These are phyloP conservation scores for Hymenoscyphus salicellus DNA, from an alignment of 2,329 filamentous ascomycete genomes.

Conservation along the genomic window DNA sequence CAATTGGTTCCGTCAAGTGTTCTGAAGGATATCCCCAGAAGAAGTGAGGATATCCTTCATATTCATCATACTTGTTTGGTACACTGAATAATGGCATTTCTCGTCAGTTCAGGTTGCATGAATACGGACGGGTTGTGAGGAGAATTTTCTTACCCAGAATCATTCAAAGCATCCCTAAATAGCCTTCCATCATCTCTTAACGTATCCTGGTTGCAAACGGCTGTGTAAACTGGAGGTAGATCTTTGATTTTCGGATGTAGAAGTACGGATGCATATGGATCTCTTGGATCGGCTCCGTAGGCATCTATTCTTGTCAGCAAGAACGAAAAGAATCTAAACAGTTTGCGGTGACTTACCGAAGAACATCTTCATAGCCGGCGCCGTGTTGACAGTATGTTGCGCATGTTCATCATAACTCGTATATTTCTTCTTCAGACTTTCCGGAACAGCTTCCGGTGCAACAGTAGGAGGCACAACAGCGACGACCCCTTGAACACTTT, in stretches of 20 bases:
- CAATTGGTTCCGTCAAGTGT: conserved; percentile 10
- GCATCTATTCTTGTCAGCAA: conserved; percentile 20
- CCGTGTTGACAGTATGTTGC: conserved; percentile 38
- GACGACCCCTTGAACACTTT: conserved; percentile 39
- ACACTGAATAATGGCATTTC: conserved; percentile 27
- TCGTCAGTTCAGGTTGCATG: background rate
- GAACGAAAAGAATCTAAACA: background rate
- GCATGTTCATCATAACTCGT: conserved; percentile 39
- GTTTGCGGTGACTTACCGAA: conserved; percentile 13
- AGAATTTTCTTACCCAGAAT: conserved; percentile 13
- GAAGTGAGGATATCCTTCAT: conserved; percentile 38
- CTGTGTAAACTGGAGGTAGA: conserved; percentile 36
- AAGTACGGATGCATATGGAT: conserved; percentile 36
- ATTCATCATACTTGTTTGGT: conserved; percentile 34
- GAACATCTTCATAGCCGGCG: conserved; percentile 37
- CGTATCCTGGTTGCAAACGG: conserved; percentile 36
- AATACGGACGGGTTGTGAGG: background rate
- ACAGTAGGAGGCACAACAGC: conserved; percentile 39
- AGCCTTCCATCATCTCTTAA: conserved; percentile 37
- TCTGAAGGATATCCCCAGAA: conserved; percentile 38
- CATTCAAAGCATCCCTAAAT: conserved; percentile 29
- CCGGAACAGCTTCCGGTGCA: conserved; percentile 39
- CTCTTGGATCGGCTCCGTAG: conserved; percentile 34
- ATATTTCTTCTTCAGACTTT: conserved; percentile 35
- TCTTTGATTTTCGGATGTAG: conserved; percentile 34